These are phyloP conservation scores for Pseudocercospora musae DNA, from an alignment of 2,329 filamentous ascomycete species.

Conservation along the genomic window DNA sequence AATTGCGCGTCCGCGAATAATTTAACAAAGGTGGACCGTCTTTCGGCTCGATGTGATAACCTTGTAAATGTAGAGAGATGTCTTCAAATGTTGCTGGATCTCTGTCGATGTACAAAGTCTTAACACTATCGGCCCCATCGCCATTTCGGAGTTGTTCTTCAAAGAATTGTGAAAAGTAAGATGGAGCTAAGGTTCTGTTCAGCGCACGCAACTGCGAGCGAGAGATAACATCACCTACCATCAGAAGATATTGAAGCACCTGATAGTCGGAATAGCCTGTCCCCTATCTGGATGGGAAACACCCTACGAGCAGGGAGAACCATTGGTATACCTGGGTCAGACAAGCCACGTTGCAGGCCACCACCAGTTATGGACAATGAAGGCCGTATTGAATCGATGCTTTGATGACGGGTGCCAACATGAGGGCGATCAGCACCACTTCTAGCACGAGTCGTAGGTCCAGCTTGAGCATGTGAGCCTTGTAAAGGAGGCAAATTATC, in stretches of 20 bases:
- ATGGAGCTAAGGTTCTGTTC: constrained; percentile 70
- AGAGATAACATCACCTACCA: constrained; percentile 50
- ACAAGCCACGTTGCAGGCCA: constrained; percentile 13
- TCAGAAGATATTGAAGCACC: constrained; percentile 69
- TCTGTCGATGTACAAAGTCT: constrained; percentile 90
- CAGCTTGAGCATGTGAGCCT: constrained; percentile 10
- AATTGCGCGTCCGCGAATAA: constrained; percentile 94
- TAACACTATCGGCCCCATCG: constrained; percentile 58
- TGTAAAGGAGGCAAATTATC: constrained; percentile 7
- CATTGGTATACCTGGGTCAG: constrained; percentile 21
- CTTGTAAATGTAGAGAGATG: constrained; percentile 85
- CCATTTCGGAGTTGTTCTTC: constrained; percentile 70
- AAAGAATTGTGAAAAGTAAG: constrained; percentile 95
- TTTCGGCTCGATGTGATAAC: constrained; percentile 79
- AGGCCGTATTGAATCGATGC: constrained; percentile 7
- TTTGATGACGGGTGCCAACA: constrained; percentile 1
- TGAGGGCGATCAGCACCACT: constrained; percentile 8
- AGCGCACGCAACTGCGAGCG: constrained; percentile 32
- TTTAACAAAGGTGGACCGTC: constrained; percentile 82
- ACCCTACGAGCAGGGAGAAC: constrained; percentile 68
- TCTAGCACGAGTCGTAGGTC: constrained; percentile 5
- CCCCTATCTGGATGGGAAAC: constrained; percentile 68
- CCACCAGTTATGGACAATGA: constrained; percentile 3
- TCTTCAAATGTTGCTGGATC: constrained; percentile 86
- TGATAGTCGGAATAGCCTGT: constrained; percentile 64